Percentiles rank a stretch among this genome's conserved stretches.
Evolutionary conservation across 768 basidiomycete genomes (phyloP).

Genomic region (Lactarius quietus): DNA sequence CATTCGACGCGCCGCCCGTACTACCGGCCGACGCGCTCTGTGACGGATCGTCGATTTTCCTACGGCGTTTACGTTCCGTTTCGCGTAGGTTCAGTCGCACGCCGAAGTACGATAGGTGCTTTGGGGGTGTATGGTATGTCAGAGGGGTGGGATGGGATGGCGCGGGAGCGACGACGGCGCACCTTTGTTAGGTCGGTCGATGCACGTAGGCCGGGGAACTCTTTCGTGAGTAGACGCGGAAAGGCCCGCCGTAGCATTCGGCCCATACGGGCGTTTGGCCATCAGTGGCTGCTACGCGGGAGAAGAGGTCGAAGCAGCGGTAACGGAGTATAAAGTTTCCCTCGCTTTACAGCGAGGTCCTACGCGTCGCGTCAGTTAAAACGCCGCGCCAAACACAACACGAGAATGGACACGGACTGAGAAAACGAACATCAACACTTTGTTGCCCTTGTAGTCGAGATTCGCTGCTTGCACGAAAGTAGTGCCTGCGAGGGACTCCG

Average conservation of each 20-base stretch:
- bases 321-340: conserved; percentile 67
- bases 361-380: conserved; percentile 31
- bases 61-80: conserved; percentile 50
- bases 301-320: conserved; percentile 60
- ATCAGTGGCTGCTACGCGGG: conserved; percentile 35
- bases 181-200: conserved; percentile 70
- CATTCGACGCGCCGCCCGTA: not conserved
- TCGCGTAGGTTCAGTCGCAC: conserved; percentile 59
- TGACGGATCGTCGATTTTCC: conserved; percentile 34
- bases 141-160: not conserved
- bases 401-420: conserved; percentile 41
- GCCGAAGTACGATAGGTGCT: conserved; percentile 55
- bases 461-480: conserved; percentile 53
- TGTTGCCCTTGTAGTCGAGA: conserved; percentile 56
- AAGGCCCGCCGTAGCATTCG: conserved; percentile 60
- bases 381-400: not conserved
- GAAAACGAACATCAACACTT: conserved; percentile 59
- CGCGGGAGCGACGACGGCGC: not conserved
- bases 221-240: conserved; percentile 70
- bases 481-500: conserved; percentile 52
- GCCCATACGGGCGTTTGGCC: conserved; percentile 48
- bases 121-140: not conserved
- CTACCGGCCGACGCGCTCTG: conserved; percentile 7
- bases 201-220: conserved; percentile 62
- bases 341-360: conserved; percentile 71